Conservation (phyloP, 2,329 filamentous ascomycete genomes). For the Aureobasidium musti region DNA sequence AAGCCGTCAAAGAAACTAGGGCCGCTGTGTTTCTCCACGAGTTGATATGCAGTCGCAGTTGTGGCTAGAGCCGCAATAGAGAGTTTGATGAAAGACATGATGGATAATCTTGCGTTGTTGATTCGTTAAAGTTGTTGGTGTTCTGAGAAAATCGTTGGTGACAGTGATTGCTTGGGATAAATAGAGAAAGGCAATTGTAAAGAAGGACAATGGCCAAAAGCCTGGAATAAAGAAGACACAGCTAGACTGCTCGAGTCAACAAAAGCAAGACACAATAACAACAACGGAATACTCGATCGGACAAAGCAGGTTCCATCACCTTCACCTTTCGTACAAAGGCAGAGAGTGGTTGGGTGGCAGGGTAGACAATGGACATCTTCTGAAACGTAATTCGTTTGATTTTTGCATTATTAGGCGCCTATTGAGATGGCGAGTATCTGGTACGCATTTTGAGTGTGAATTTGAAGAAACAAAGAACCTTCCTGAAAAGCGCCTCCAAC, state of each 20-base stretch:
- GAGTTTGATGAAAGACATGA: slow-evolving; percentile 26
- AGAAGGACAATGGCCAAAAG: not conserved
- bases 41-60: slow-evolving; percentile 30
- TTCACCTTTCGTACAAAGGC: slow-evolving; percentile 8
- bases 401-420: slow-evolving; percentile 28
- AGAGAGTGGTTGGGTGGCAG: slow-evolving; percentile 2
- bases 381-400: slow-evolving; percentile 16
- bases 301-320: slow-evolving; percentile 13
- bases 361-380: slow-evolving; percentile 9
- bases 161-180: not conserved
- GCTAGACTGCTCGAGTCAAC: not conserved
- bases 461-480: not conserved
- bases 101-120: not conserved
- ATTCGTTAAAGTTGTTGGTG: not conserved
- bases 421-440: slow-evolving; percentile 22
- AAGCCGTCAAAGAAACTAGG: slow-evolving; percentile 50
- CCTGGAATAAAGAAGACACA: slow-evolving; percentile 14
- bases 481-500: not conserved
- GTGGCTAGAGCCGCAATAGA: slow-evolving; percentile 31
- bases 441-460: slow-evolving; percentile 8
- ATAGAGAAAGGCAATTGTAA: not conserved
- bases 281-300: not conserved
- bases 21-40: slow-evolving; percentile 38
- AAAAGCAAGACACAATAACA: slow-evolving; percentile 23
- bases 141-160: not conserved